Conservation (phyloP, 495 filamentous ascomycete species). For the Polyplosphaeria fusca region DNA sequence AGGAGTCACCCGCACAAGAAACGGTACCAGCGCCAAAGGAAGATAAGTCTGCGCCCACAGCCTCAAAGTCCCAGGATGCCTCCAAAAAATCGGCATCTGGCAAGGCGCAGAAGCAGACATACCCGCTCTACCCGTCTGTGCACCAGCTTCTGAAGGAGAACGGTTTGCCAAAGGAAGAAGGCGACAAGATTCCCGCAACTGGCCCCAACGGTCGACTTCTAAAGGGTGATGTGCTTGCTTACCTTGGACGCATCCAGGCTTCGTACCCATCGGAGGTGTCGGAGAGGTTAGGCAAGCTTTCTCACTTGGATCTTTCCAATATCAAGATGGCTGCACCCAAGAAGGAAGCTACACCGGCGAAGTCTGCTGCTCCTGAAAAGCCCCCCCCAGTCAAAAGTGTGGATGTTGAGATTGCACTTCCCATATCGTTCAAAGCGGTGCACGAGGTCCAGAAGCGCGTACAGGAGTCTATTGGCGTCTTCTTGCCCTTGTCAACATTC, state of each 20-base stretch:
- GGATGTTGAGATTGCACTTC: constrained; percentile 58
- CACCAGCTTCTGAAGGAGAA: constrained; percentile 73
- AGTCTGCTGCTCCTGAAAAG: constrained; percentile 42
- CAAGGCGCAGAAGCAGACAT: constrained; percentile 60
- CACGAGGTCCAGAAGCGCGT: constrained; percentile 76
- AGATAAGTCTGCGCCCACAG: constrained; percentile 27
- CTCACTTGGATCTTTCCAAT: constrained; percentile 88
- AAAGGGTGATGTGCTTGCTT: constrained; percentile 93
- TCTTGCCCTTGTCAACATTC: constrained; percentile 81
- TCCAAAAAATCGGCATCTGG: constrained; percentile 31
- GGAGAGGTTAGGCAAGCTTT: constrained; percentile 65
- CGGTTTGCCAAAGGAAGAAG: constrained; percentile 64
- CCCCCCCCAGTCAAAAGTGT: constrained; percentile 45
- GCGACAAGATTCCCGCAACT: constrained; percentile 76
- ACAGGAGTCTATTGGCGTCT: constrained; percentile 68
- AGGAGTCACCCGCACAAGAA: constrained; percentile 33
- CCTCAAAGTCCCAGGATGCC: constrained; percentile 40
- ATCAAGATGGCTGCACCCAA: constrained; percentile 66
- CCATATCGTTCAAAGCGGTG: constrained; percentile 74
- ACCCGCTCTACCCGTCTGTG: constrained; percentile 82
- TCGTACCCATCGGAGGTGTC: constrained; percentile 68
- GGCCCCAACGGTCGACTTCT: constrained; percentile 87
- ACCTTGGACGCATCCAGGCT: constrained; percentile 70
- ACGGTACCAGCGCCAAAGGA: constrained; percentile 39
- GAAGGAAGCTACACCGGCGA: constrained; percentile 41